phyloP scores from a whole-genome alignment of 164 flowering plant genomes.

The Vitis riparia region DNA sequence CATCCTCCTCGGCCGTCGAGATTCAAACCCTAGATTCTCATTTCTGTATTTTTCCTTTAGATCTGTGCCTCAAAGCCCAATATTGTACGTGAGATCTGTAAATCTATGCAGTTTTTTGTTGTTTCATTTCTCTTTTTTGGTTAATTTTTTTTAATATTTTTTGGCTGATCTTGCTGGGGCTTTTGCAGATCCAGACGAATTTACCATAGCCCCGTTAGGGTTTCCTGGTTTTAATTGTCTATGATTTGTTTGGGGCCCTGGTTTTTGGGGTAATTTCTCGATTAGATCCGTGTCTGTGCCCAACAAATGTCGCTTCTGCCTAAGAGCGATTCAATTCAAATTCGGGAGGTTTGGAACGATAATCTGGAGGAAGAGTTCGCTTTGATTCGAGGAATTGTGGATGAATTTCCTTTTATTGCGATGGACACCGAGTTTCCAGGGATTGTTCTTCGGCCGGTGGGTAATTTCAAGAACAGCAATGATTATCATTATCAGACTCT shows the following conservation, averaged over 20 bases:
- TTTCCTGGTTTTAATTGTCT: not conserved
- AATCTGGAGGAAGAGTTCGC: constrained; percentile 30
- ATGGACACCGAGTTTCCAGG: constrained; percentile 47
- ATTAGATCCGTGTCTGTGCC: not conserved
- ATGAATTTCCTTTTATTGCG: constrained; percentile 29
- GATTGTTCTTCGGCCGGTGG: constrained; percentile 31
- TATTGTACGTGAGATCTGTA: too few species aligned
- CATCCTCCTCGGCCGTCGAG: too few species aligned
- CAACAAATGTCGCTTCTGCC: constrained; percentile 25
- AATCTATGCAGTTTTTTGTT: too few species aligned
- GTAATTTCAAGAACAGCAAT: constrained; percentile 28
- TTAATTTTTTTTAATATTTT: not conserved
- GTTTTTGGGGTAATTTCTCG: not conserved
- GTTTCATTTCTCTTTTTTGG: too few species aligned
- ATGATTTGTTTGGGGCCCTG: not conserved
- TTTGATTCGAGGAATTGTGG: constrained; percentile 27
- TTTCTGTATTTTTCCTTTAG: too few species aligned
- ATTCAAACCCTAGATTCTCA: too few species aligned
- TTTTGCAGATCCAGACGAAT: constrained; percentile 1
- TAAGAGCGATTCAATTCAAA: constrained; percentile 28
- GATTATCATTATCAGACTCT: constrained; percentile 34
- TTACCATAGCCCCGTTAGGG: not conserved
- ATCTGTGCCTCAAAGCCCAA: too few species aligned
- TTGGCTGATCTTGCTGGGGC: not conserved
- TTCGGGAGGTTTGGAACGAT: constrained; percentile 37